Base-by-base conservation (phyloP, 345 rosid genomes). In the Capsella bursapastoris region DNA sequence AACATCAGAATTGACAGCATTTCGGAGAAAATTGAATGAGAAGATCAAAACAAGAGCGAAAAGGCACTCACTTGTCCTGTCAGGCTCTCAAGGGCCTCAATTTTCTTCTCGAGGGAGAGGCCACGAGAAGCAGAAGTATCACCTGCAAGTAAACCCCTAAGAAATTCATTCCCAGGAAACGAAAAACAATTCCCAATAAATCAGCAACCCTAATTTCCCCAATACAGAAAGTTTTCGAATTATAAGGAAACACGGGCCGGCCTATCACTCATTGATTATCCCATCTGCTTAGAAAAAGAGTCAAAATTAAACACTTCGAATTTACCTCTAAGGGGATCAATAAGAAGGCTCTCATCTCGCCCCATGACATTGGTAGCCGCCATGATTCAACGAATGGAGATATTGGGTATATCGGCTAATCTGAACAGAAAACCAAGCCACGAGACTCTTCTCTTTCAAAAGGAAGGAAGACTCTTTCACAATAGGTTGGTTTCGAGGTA, bases 21-120 rank as follows among this genome's bases (percentile, higher is more conserved):
- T 13, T 13, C 6, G 45, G 14, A 4, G 28, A 4, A 18, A 8
- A 55, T 44, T 14, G 7, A 2, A 55, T 0, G 37, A 28, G 29
- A 3, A 3, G 28, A 18, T 28, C 10, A 29, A 29, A 29, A 52
- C n/a, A 52, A 25, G 3, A 27, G 32, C 7, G 14, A 31, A 55
- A 52, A 29, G 38, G 10, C 5, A 29, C 70, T 79, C 79, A 90
- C 97, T 78, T 84, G 86, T 77, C 91, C 98, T 1, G 93, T 45
- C 64, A 94, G 76, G 87, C 83, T 90, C 84, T 94, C 98, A 31
- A 94, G 95, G 70, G 83, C 84, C 58, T 94, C 97, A 45, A 94
- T 91, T 87, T 86, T 94, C 92, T 87, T 87, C 85, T 94, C 98
- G 53, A 91, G 80, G 34, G 95, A 88, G 52, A 86, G 77, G 37